Evolutionary conservation across 352 stramenopile species (phyloP).

Genomic region (Phytophthora sp.): DNA sequence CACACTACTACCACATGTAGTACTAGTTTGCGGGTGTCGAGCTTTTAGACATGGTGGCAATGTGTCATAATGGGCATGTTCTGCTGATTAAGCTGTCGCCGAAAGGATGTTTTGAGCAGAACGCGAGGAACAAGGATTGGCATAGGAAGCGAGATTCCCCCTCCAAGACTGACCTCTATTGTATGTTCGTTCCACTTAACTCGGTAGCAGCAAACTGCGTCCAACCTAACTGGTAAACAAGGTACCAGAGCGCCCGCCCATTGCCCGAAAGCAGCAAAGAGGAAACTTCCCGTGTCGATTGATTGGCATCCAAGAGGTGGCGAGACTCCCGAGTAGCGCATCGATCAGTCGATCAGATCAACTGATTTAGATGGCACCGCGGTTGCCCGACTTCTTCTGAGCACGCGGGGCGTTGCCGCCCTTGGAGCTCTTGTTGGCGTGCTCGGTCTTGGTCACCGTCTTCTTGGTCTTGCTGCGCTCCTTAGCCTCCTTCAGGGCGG

Average conservation of each 20-base stretch:
- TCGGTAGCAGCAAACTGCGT: conserved; percentile 27
- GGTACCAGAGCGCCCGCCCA: conserved; percentile 28
- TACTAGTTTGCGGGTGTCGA: no score
- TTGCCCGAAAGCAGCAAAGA: conserved; percentile 36
- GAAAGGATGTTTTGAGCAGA: background rate
- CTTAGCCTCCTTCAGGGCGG: conserved; percentile 93
- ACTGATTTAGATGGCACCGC: conserved; percentile 83
- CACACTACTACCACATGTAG: no score
- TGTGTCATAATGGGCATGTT: no score
- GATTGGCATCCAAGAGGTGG: conserved; percentile 44
- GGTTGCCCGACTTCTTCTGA: conserved; percentile 92
- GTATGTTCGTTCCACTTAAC: conserved; percentile 38
- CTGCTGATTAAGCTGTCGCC: no score
- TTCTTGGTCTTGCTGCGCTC: conserved; percentile 91
- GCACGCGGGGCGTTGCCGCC: conserved; percentile 66
- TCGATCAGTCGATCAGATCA: conserved; percentile 31
- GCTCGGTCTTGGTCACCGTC: conserved; percentile 60
- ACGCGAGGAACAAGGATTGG: conserved; percentile 8
- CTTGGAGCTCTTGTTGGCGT: conserved; percentile 65
- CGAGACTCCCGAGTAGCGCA: conserved; percentile 35
- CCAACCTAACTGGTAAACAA: conserved; percentile 38
- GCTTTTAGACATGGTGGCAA: no score
- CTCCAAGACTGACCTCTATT: conserved; percentile 47
- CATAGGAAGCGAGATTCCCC: conserved; percentile 35
- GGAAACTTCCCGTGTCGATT: conserved; percentile 39